These are phyloP conservation scores for Epicoccum sorghinum DNA, from an alignment of 2,329 filamentous ascomycete species.

Conservation along the genomic window DNA sequence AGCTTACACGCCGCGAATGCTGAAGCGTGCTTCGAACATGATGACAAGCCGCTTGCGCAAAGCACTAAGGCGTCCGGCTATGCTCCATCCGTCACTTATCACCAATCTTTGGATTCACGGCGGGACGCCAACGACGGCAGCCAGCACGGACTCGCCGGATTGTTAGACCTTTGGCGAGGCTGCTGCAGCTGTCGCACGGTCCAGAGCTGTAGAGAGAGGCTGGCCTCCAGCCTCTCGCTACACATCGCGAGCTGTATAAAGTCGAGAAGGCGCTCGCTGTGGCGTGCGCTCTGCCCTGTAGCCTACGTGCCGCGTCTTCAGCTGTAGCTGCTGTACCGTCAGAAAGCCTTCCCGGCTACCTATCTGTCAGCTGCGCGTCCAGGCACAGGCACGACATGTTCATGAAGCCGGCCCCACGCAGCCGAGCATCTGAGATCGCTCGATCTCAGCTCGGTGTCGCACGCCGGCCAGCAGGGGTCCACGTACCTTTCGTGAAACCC, in stretches of 20 bases:
- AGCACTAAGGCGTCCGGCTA: background rate
- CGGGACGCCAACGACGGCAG: conserved; percentile 8
- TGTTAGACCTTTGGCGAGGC: background rate
- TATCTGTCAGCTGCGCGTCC: conserved; percentile 8
- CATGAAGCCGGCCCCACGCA: conserved; percentile 8
- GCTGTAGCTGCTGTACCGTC: background rate
- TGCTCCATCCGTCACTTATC: conserved; percentile 7
- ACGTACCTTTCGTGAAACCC: background rate
- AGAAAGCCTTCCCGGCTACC: background rate
- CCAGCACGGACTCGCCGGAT: conserved; percentile 11
- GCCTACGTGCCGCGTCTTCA: conserved; percentile 5
- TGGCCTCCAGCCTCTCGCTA: conserved; percentile 4
- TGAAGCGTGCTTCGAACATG: conserved; percentile 3
- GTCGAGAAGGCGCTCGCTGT: conserved; percentile 1
- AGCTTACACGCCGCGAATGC: conserved; percentile 1
- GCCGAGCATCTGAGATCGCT: conserved; percentile 5
- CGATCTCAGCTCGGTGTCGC: background rate
- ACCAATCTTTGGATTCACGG: background rate
- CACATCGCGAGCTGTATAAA: background rate
- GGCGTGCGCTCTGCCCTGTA: background rate
- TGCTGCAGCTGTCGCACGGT: conserved; percentile 10
- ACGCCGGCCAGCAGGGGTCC: background rate
- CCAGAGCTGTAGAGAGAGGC: conserved; percentile 4
- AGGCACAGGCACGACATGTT: background rate
- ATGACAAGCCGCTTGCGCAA: conserved; percentile 3